Percentiles rank a stretch among this genome's conserved stretches.
Conservation (phyloP, 768 basidiomycete genomes). For the Austroboletus eburneus region DNA sequence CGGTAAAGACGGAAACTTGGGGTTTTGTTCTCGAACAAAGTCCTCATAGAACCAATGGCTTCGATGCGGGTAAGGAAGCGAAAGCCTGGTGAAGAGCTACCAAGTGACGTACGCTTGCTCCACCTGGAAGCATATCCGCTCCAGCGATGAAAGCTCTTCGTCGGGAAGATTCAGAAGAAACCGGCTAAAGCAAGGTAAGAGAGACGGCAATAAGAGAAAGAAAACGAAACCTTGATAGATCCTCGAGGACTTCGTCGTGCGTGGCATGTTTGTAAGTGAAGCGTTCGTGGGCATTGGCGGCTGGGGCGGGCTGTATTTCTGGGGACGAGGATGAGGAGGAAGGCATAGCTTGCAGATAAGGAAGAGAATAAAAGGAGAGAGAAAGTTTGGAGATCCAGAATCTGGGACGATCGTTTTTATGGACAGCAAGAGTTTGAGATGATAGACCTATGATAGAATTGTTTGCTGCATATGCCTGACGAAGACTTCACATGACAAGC, state of each 20-base stretch:
- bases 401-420: slow-evolving; percentile 32
- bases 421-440: slow-evolving; percentile 25
- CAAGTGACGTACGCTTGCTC: slow-evolving; percentile 85
- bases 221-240: slow-evolving; percentile 70
- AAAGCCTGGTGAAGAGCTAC: slow-evolving; percentile 6
- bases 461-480: slow-evolving; percentile 16
- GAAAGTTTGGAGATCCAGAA: slow-evolving; percentile 26
- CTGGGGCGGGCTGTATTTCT: slow-evolving; percentile 54
- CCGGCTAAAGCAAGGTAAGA: slow-evolving; percentile 50
- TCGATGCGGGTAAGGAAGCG: slow-evolving; percentile 12
- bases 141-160: slow-evolving; percentile 85
- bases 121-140: slow-evolving; percentile 96
- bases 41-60: slow-evolving; percentile 99
- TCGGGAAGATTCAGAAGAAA: slow-evolving; percentile 96
- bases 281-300: slow-evolving; percentile 36
- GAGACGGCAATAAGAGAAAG: slow-evolving; percentile 6
- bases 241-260: slow-evolving; percentile 85
- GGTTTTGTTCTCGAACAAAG: slow-evolving; percentile 90
- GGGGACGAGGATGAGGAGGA: slow-evolving; percentile 78
- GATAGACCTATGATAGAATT: slow-evolving; percentile 25
- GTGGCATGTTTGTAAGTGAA: slow-evolving; percentile 66
- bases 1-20: slow-evolving; percentile 78
- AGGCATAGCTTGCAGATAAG: slow-evolving; percentile 46
- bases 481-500: slow-evolving; percentile 13
- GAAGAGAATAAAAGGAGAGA: slow-evolving; percentile 29